A percentile compares a stretch with the other conserved stretches of the same genome.
Evolutionary conservation across 2,329 filamentous ascomycete genomes (phyloP).

Genomic region (Dactylellina leptospora): DNA sequence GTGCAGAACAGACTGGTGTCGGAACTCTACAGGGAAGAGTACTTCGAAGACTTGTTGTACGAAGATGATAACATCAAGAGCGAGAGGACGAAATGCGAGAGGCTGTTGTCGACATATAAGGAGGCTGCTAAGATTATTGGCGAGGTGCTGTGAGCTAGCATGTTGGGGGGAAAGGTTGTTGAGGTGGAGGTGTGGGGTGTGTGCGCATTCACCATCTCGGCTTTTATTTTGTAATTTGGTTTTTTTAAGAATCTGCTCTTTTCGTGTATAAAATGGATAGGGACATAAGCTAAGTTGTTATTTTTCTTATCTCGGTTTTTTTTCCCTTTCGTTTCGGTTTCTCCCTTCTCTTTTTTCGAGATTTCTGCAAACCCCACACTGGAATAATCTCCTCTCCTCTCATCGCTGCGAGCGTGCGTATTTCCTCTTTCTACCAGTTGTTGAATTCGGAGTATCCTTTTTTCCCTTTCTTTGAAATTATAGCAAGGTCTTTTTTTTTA

Average conservation of each 20-base stretch:
- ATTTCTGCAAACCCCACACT: background rate
- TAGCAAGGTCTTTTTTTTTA: too few relatives aligned
- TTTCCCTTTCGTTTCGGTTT: constrained; percentile 14
- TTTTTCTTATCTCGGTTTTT: constrained; percentile 23
- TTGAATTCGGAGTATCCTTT: background rate
- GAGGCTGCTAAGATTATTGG: constrained; percentile 98
- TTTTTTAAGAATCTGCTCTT: constrained; percentile 26
- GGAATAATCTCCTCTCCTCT: background rate
- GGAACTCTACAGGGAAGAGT: constrained; percentile 88
- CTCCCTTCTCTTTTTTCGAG: constrained; percentile 2
- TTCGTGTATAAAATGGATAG: constrained; percentile 54
- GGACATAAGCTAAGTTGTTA: constrained; percentile 38
- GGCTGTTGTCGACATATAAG: constrained; percentile 90
- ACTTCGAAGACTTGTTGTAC: constrained; percentile 93
- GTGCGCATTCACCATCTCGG: background rate
- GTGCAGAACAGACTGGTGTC: constrained; percentile 97
- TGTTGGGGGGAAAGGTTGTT: constrained; percentile 7
- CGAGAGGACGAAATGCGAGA: constrained; percentile 98
- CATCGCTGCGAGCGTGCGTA: background rate
- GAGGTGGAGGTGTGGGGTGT: constrained; percentile 17
- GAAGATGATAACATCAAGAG: constrained; percentile 98
- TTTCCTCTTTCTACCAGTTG: background rate
- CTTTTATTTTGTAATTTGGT: constrained; percentile 32
- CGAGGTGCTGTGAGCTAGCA: constrained; percentile 77
- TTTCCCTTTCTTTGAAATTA: background rate